Conservation (phyloP, 352 stramenopile species). For the Globisporangium lucens region DNA sequence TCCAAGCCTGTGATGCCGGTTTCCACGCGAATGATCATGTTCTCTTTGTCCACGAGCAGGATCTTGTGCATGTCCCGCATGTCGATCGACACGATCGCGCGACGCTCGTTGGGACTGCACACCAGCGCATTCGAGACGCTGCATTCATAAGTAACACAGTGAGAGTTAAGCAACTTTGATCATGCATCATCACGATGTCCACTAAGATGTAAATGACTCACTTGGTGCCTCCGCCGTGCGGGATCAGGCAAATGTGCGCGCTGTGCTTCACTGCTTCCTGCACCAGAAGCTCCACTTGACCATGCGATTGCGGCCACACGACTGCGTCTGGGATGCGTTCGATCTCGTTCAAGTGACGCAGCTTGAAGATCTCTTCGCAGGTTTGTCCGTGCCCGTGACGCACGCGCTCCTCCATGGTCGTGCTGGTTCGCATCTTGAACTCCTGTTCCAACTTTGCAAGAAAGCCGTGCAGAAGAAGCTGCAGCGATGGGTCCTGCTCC, state of each 20-base stretch:
- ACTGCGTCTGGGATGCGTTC: slow-evolving; percentile 89
- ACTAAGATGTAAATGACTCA: slow-evolving; percentile 25
- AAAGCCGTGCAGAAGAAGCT: slow-evolving; percentile 32
- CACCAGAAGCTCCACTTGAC: slow-evolving; percentile 85
- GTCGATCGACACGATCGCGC: slow-evolving; percentile 93
- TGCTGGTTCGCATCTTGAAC: slow-evolving; percentile 33
- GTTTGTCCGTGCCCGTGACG: slow-evolving; percentile 70
- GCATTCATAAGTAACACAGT: background rate
- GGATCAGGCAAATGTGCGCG: slow-evolving; percentile 88
- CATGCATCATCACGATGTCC: background rate
- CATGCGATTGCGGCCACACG: slow-evolving; percentile 82
- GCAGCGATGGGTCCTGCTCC: slow-evolving; percentile 11
- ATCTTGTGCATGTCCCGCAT: slow-evolving; percentile 89
- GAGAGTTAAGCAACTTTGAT: background rate
- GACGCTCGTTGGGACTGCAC: slow-evolving; percentile 62
- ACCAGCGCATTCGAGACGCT: slow-evolving; percentile 62
- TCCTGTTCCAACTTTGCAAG: slow-evolving; percentile 24
- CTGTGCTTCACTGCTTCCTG: slow-evolving; percentile 48
- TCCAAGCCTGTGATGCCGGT: slow-evolving; percentile 90
- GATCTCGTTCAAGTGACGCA: slow-evolving; percentile 41
- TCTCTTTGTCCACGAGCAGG: slow-evolving; percentile 69
- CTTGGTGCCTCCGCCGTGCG: slow-evolving; percentile 94
- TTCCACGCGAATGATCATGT: slow-evolving; percentile 89
- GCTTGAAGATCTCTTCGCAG: slow-evolving; percentile 63
- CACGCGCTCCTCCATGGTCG: slow-evolving; percentile 48